A percentile compares a stretch with the other conserved stretches of the same genome.
Evolutionary conservation across 2,329 filamentous ascomycete species (phyloP).

Genomic region (Penicillium sp.): DNA sequence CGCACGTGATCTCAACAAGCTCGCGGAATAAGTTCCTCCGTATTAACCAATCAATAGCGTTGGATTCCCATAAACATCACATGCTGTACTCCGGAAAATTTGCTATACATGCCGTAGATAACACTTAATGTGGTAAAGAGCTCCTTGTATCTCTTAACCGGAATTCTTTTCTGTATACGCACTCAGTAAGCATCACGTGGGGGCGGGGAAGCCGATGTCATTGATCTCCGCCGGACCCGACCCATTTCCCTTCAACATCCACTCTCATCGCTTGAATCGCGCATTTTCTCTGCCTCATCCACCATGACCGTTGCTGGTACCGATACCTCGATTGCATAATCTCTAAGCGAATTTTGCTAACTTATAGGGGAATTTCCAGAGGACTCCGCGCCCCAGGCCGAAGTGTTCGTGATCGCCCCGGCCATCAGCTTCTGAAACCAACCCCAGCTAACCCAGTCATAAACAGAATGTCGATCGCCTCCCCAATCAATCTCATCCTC

Average conservation of each 20-base stretch:
- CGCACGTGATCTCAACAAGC: background rate
- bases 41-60: background rate
- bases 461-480: slow-evolving; percentile 51
- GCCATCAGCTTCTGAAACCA: background rate
- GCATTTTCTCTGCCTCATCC: background rate
- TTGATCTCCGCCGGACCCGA: background rate
- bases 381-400: slow-evolving; percentile 29
- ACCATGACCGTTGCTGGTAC: background rate
- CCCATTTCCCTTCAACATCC: background rate
- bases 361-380: background rate
- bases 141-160: too few species aligned
- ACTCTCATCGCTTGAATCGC: background rate
- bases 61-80: background rate
- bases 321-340: too few species aligned
- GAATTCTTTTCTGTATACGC: background rate
- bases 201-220: background rate
- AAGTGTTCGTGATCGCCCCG: slow-evolving; percentile 34
- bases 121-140: too few species aligned
- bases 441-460: slow-evolving; percentile 26
- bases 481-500: slow-evolving; percentile 63
- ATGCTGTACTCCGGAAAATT: background rate
- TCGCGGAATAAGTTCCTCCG: background rate
- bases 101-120: background rate
- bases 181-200: background rate
- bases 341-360: background rate